Evolutionary conservation across 2,329 filamentous ascomycete species (phyloP).

Genomic region (Proliferodiscus dingleyae): DNA sequence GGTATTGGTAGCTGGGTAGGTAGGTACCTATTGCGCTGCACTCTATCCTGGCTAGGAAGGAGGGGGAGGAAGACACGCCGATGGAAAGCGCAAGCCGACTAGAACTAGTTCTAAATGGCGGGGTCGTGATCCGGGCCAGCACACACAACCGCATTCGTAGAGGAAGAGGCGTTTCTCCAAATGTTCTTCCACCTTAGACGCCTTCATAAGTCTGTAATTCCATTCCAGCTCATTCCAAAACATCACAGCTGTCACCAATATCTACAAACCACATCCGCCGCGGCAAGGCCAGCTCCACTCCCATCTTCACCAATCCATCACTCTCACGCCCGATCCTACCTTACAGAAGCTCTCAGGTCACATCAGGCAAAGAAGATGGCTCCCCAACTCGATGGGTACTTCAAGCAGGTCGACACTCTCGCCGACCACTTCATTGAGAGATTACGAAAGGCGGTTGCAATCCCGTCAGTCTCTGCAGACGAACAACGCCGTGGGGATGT

Average conservation of each 20-base stretch:
- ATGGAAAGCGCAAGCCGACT: not conserved
- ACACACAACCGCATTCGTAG: too few species aligned
- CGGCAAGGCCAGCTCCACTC: too few species aligned
- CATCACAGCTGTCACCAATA: too few species aligned
- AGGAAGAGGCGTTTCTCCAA: too few species aligned
- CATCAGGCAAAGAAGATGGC: slow-evolving; percentile 70
- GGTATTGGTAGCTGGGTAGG: too few species aligned
- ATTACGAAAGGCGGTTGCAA: slow-evolving; percentile 86
- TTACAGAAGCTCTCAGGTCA: slow-evolving; percentile 22
- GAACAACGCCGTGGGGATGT: slow-evolving; percentile 87
- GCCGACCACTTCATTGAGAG: slow-evolving; percentile 82
- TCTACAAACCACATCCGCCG: too few species aligned
- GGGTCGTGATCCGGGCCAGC: too few species aligned
- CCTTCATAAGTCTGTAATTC: too few species aligned
- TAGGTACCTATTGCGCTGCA: too few species aligned
- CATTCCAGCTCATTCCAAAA: too few species aligned
- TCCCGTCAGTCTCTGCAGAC: slow-evolving; percentile 91
- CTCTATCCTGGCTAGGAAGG: not conserved
- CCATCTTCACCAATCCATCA: not conserved
- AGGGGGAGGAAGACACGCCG: not conserved
- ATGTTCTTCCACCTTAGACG: too few species aligned
- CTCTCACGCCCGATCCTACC: slow-evolving; percentile 17
- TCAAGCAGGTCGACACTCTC: slow-evolving; percentile 82
- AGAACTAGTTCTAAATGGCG: too few species aligned
- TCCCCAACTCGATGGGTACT: slow-evolving; percentile 84